Evolutionary conservation across 148 eudicot species (phyloP), one percentile per base, ranked within the genome.

Genomic region (Rhododendron ovatum): DNA sequence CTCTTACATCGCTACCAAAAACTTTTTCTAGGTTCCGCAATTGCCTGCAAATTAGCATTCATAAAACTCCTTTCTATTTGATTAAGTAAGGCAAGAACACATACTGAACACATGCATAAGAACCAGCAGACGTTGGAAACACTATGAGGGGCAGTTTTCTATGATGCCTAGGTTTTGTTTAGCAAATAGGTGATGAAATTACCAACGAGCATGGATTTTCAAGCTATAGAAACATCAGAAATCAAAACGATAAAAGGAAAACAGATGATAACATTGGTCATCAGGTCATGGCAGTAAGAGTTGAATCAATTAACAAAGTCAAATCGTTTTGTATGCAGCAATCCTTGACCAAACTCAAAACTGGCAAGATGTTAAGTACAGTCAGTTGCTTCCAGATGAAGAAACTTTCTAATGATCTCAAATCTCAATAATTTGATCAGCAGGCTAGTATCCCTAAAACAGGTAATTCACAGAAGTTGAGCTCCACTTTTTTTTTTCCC

Each of bases 1-100:
- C 99, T 90, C 99, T 90, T 86, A 97, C 94, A 88, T 93, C 94
- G 84, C 94, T 94, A 50, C 99, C 99, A 88, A 97, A 94, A 41
- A 90, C 92, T 87, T 97, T 97, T 89, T 94, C 99, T 88, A 97
- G 89, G 88, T 93, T 96, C 79, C 99, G 94, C 90, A 96, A 88
- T 85, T 96, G 99, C 86, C 99, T 96, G 91, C 78, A 88, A 63
- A 43, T 81, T 35, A 53, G 79, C 45, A 71, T 47, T 84, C 24
- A 35, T 7, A 53, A 55, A 22, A 20, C 57, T 33, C 35, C 18
- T 30, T 59, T 28, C 45, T 59, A 63, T 41, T 37, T 48, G 83
- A 80, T 45, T 48, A 53, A 7, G 45, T 33, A 53, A 80, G 65
- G 69, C 53, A 85, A 43, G 15, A 65, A 17, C 14, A 20, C n/a